Percentiles rank a stretch among this genome's conserved stretches.
phyloP scores from a whole-genome alignment of 768 basidiomycete genomes.

The Guyanaporus albipodus region DNA sequence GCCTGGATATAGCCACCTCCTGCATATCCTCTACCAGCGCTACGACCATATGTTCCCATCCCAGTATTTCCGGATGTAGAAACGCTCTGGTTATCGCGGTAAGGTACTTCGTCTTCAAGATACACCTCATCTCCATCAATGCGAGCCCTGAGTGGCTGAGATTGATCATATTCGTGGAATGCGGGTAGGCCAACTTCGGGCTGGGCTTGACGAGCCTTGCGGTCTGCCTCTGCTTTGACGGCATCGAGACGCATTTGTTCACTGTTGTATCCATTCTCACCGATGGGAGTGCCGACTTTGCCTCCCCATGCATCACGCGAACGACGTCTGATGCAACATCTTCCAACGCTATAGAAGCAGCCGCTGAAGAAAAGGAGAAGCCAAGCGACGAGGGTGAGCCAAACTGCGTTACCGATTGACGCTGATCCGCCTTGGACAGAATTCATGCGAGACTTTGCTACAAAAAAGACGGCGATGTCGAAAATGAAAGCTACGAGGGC shows the following conservation, averaged over 20 bases:
- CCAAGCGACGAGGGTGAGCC: conserved; percentile 88
- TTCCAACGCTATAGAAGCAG: conserved; percentile 80
- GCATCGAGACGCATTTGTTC: conserved; percentile 79
- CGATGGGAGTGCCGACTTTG: conserved; percentile 29
- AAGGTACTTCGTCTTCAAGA: conserved; percentile 45
- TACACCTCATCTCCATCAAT: conserved; percentile 55
- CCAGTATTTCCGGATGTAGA: conserved; percentile 20
- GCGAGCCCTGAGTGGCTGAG: conserved; percentile 61
- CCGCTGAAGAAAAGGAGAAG: conserved; percentile 85
- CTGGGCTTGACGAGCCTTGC: conserved; percentile 62
- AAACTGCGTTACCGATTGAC: conserved; percentile 81
- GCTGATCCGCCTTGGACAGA: conserved; percentile 68
- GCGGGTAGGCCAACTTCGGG: conserved; percentile 69
- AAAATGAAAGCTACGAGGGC: conserved; percentile 88
- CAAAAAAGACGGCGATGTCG: conserved; percentile 87
- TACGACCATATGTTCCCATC: conserved; percentile 30
- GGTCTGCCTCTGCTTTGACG: conserved; percentile 81
- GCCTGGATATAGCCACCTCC: conserved; percentile 66
- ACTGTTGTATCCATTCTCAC: conserved; percentile 36
- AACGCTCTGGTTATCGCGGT: conserved; percentile 30
- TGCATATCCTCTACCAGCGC: conserved; percentile 33
- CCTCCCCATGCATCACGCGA: conserved; percentile 38
- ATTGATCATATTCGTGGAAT: conserved; percentile 60
- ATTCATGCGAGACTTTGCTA: conserved; percentile 84
- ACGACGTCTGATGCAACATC: conserved; percentile 74